Evolutionary conservation across 2,329 filamentous ascomycete species (phyloP).

Genomic region (Cercospora nicotianae): DNA sequence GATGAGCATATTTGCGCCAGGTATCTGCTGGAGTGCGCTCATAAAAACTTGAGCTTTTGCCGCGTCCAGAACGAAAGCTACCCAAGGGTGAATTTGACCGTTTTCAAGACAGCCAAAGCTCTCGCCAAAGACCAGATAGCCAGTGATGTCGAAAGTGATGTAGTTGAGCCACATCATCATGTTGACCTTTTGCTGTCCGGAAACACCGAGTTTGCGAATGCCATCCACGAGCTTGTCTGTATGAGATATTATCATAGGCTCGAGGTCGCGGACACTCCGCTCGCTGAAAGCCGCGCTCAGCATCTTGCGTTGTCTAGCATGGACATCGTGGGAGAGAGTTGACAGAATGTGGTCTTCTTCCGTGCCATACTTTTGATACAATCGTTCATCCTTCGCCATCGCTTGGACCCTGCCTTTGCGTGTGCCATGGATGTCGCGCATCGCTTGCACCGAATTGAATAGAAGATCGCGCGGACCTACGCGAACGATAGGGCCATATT

Average conservation of each 20-base stretch:
- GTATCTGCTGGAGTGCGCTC: neutral
- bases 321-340: neutral
- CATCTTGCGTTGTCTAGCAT: neutral
- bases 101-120: neutral
- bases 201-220: neutral
- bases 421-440: conserved; percentile 49
- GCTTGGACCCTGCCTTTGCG: neutral
- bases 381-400: neutral
- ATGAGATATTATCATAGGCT: neutral
- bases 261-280: neutral
- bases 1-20: neutral
- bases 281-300: neutral
- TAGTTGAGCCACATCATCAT: neutral
- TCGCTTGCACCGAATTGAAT: conserved; percentile 43
- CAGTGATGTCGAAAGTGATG: neutral
- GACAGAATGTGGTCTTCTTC: neutral
- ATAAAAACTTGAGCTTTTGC: neutral
- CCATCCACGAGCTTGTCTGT: neutral
- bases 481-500: conserved; percentile 35
- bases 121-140: neutral
- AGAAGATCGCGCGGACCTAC: conserved; percentile 34
- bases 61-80: neutral
- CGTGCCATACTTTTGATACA: neutral
- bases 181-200: neutral
- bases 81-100: neutral